Conservation (phyloP, 2,329 filamentous ascomycete genomes). For the Penicillium expansum region DNA sequence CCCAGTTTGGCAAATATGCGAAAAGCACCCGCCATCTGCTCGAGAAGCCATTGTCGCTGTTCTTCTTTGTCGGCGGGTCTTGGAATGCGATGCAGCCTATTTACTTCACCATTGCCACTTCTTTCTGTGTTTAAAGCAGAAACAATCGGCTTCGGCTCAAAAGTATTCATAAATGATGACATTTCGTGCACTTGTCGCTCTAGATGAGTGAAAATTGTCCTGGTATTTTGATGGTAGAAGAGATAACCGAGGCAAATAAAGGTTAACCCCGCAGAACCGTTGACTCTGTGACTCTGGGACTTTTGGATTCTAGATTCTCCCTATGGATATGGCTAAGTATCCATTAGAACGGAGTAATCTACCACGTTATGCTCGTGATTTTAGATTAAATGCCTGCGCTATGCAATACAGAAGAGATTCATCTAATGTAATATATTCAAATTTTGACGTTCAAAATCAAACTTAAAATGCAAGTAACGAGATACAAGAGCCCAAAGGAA, state of each 20-base stretch:
- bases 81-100: background rate
- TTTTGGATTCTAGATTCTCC: too few relatives aligned
- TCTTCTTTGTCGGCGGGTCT: background rate
- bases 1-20: constrained; percentile 23
- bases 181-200: background rate
- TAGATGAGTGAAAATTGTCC: background rate
- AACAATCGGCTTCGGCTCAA: background rate
- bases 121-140: background rate
- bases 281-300: background rate
- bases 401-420: background rate
- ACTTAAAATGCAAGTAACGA: background rate
- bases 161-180: background rate
- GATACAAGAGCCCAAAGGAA: background rate
- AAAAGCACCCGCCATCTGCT: constrained; percentile 22
- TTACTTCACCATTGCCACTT: background rate
- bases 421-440: background rate
- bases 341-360: background rate
- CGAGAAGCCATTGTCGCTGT: constrained; percentile 10
- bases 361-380: background rate
- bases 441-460: background rate
- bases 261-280: background rate
- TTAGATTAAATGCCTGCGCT: background rate
- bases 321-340: too few relatives aligned
- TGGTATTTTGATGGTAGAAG: background rate
- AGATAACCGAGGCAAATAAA: background rate